Base-by-base conservation (phyloP, 1,284 basidiomycete species). In the Pulchroboletus neoregius region DNA sequence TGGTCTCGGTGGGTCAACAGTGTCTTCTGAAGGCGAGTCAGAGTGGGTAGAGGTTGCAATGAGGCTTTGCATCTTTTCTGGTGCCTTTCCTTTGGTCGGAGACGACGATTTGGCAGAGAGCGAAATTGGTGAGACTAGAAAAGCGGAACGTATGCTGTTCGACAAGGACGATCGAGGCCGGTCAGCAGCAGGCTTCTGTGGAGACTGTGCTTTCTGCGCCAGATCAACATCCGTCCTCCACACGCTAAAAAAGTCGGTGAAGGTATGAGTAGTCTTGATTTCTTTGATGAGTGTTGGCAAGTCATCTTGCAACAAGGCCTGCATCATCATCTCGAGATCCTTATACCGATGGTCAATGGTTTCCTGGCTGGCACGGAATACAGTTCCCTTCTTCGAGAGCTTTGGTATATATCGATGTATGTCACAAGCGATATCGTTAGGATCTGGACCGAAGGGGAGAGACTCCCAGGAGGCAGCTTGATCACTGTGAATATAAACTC, bases 401-500 rank as follows among this genome's bases (percentile, higher is more conserved):
- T 71, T 72, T 13, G 87, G 87, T 2, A 90, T 62, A 55, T 79
- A 67, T 2, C 76, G 58, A 56, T 88, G 84, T 39, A 90, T 72
- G 52, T 85, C 76, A 43, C 72, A 76, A 11, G 80, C 79, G 31
- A 90, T 75, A 20, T 80, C 79, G 35, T 75, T 77, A 3, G 84
- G 85, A 56, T 86, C 76, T 13, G 87, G 87, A 11, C 87, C 87
- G n/a, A 84, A 83, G 11, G 87, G 87, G n/a, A 90, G 72, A 1
- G 86, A 88, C 45, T 89, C 87, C 71, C 82, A 90, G 10, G 87
- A 90, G 2, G 87, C 80, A 2, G 87, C 87, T 44, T 74, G 71
- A 55, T 87, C 82, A 22, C 70, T 66, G 38, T 82, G 78, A 43
- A 79, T 71, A 61, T 87, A 89, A 26, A 87, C 63, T 0, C 81